phyloP scores from a whole-genome alignment of 192 early-diverging fungal species.

The Podila verticillata region DNA sequence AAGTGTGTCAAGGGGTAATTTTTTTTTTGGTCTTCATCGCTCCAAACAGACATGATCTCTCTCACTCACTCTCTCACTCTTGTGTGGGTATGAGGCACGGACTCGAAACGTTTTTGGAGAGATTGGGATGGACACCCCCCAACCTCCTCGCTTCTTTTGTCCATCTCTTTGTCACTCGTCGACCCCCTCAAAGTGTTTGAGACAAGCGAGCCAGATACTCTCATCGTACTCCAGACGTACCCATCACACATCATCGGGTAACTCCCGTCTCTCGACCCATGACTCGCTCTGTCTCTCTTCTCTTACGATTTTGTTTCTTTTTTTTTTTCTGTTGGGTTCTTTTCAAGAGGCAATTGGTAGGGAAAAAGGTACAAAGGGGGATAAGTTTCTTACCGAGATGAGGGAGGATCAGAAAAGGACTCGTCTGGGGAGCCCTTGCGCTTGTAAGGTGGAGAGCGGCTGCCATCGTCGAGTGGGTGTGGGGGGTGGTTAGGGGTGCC shows the following conservation, averaged over 20 bases:
- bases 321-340: neutral
- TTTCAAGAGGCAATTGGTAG: neutral
- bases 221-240: neutral
- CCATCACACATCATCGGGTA: neutral
- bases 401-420: conserved; percentile 15
- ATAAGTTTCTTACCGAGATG: conserved; percentile 33
- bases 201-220: neutral
- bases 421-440: conserved; percentile 50
- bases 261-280: neutral
- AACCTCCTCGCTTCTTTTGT: neutral
- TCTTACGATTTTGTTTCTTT: neutral
- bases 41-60: neutral
- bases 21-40: neutral
- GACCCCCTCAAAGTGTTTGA: conserved; percentile 5
- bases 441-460: conserved; percentile 37
- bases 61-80: too few relatives aligned
- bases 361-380: neutral
- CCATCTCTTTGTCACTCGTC: neutral
- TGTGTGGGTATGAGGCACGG: neutral
- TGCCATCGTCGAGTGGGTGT: conserved; percentile 6
- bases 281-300: neutral
- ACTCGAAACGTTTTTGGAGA: neutral
- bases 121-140: neutral
- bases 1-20: conserved; percentile 12
- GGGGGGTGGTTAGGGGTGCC: conserved; percentile 6